phyloP scores from a whole-genome alignment of 179 eudicot species.

The Gypsophila paniculata region DNA sequence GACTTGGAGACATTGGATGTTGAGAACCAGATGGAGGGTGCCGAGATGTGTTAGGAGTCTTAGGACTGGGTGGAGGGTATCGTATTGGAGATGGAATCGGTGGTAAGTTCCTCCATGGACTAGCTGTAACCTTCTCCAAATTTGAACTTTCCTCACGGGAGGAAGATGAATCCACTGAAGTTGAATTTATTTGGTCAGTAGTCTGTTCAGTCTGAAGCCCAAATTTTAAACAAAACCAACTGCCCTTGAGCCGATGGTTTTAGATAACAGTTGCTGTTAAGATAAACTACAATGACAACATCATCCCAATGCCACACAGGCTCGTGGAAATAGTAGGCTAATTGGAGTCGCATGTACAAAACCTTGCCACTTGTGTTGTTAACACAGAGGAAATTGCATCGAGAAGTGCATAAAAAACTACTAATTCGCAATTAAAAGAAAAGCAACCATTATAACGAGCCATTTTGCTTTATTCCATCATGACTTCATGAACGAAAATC shows the following conservation, averaged over 20 bases:
- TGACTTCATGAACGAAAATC: no score
- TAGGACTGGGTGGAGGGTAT: constrained; percentile 57
- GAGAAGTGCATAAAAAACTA: no score
- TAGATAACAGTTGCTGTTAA: no score
- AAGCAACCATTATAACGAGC: no score
- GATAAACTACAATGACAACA: no score
- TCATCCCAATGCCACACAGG: no score
- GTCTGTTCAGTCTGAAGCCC: background rate
- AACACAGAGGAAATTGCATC: no score
- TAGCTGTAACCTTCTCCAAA: constrained; percentile 47
- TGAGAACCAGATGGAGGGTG: constrained; percentile 86
- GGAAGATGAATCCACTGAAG: constrained; percentile 73
- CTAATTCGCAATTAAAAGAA: no score
- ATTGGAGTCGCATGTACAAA: no score
- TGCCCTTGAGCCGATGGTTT: background rate
- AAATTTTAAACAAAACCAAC: background rate
- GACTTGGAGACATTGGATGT: constrained; percentile 57
- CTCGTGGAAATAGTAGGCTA: no score
- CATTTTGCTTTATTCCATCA: no score
- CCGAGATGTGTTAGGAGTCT: constrained; percentile 36
- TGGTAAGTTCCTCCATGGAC: constrained; percentile 47
- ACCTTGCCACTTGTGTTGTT: no score
- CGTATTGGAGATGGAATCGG: constrained; percentile 52
- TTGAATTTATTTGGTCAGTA: constrained; percentile 12
- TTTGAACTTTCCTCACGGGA: constrained; percentile 51